phyloP scores from a whole-genome alignment of 2,329 filamentous ascomycete species.

The Fusarium bulbicola region DNA sequence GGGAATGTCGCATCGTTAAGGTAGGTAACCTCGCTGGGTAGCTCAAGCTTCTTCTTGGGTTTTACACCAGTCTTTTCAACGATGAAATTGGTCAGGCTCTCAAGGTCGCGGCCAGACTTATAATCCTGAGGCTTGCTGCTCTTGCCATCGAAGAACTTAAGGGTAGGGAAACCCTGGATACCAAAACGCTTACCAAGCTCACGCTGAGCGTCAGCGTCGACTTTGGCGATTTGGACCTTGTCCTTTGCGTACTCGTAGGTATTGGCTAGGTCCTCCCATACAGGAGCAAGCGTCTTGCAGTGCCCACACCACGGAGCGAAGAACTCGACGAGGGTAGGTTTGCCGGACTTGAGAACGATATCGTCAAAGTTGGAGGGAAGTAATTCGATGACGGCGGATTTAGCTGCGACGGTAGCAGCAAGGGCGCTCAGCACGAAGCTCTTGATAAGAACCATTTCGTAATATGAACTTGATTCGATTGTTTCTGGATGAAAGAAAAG shows the following conservation, averaged over 20 bases:
- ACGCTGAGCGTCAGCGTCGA: slow-evolving; percentile 92
- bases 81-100: slow-evolving; percentile 83
- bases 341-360: slow-evolving; percentile 88
- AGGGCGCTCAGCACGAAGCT: slow-evolving; percentile 67
- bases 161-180: slow-evolving; percentile 92
- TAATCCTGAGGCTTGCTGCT: slow-evolving; percentile 87
- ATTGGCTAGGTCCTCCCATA: slow-evolving; percentile 89
- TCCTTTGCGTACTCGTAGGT: slow-evolving; percentile 76
- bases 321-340: slow-evolving; percentile 96
- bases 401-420: slow-evolving; percentile 67
- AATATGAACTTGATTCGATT: slow-evolving; percentile 19
- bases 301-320: slow-evolving; percentile 99
- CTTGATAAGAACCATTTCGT: slow-evolving; percentile 66
- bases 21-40: slow-evolving; percentile 79
- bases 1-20: slow-evolving; percentile 84
- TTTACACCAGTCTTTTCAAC: slow-evolving; percentile 87
- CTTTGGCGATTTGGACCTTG: slow-evolving; percentile 89
- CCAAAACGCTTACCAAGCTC: slow-evolving; percentile 85
- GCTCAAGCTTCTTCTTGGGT: slow-evolving; percentile 77
- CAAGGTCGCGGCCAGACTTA: slow-evolving; percentile 85
- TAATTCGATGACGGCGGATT: slow-evolving; percentile 89
- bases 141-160: slow-evolving; percentile 98
- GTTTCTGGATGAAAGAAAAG: background rate
- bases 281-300: slow-evolving; percentile 95
- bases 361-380: slow-evolving; percentile 91